Evolutionary conservation across 176 grass and related monocot genomes (phyloP).

Genomic region (Saccharum officinarum): DNA sequence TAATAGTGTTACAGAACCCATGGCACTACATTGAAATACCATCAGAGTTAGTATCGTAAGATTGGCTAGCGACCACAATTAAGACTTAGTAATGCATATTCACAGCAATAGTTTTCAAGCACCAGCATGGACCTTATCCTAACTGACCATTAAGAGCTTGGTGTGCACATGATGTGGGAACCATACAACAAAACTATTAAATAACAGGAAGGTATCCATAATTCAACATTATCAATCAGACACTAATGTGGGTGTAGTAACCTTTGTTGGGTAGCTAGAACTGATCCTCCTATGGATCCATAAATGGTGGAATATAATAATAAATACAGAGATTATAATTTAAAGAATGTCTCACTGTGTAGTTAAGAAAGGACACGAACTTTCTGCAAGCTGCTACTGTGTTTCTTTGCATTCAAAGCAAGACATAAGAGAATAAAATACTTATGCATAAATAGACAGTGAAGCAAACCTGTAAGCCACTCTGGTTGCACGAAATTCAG

Average conservation of each 20-base stretch:
- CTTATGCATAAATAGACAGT: conserved; percentile 23
- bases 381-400: background rate
- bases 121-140: background rate
- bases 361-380: background rate
- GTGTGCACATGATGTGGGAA: background rate
- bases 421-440: background rate
- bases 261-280: conserved; percentile 8
- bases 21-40: conserved; percentile 67
- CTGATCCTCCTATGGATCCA: background rate
- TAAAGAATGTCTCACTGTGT: background rate
- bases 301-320: background rate
- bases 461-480: conserved; percentile 93
- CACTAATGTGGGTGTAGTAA: background rate
- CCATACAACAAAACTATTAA: conserved; percentile 14
- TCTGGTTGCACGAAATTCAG: conserved; percentile 82
- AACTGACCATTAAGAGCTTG: conserved; percentile 17
- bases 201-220: background rate
- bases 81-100: conserved; percentile 2
- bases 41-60: conserved; percentile 17
- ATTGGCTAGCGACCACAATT: conserved; percentile 13
- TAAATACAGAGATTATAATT: conserved; percentile 8
- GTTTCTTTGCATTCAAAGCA: conserved; percentile 17
- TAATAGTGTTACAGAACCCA: conserved; percentile 83
- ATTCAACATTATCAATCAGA: background rate
- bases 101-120: background rate